Evolutionary conservation across 2,329 filamentous ascomycete genomes (phyloP).

Genomic region (Aspergillus aculeatinus): DNA sequence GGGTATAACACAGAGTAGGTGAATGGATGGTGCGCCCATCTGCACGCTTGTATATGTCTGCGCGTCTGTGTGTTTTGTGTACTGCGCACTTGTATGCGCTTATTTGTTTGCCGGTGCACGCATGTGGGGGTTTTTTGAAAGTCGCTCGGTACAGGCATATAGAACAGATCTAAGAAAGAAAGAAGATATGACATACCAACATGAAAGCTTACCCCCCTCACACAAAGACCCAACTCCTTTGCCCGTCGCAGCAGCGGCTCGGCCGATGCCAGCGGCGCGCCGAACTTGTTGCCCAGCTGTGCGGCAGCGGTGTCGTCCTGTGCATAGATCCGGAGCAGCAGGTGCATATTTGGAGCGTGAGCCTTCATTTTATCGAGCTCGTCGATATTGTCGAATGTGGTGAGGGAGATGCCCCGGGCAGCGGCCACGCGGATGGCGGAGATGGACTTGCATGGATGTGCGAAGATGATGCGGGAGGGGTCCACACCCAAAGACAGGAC

Average conservation of each 20-base stretch:
- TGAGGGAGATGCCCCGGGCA: conserved; percentile 14
- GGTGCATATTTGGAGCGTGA: conserved; percentile 19
- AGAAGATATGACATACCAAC: conserved; percentile 18
- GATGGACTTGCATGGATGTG: conserved; percentile 24
- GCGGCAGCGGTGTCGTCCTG: conserved; percentile 7
- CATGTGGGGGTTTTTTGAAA: not conserved
- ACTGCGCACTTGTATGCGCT: not conserved
- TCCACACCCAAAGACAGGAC: conserved; percentile 25
- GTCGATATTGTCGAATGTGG: conserved; percentile 30
- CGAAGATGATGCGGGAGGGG: conserved; percentile 19
- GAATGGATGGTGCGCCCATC: too few species aligned
- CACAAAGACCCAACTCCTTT: conserved; percentile 21
- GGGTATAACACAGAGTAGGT: too few species aligned
- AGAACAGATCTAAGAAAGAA: too few species aligned
- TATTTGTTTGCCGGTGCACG: not conserved
- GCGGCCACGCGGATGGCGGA: conserved; percentile 21
- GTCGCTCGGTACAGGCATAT: too few species aligned
- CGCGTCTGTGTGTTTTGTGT: too few species aligned
- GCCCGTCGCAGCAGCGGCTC: conserved; percentile 20
- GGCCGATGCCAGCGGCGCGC: not conserved
- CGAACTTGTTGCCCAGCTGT: not conserved
- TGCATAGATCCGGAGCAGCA: conserved; percentile 22
- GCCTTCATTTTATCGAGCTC: conserved; percentile 27
- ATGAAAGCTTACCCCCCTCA: conserved; percentile 33
- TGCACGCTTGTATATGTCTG: too few species aligned